Evolutionary conservation across 306 rosid species (phyloP).

Genomic region (Prosopis cineraria): DNA sequence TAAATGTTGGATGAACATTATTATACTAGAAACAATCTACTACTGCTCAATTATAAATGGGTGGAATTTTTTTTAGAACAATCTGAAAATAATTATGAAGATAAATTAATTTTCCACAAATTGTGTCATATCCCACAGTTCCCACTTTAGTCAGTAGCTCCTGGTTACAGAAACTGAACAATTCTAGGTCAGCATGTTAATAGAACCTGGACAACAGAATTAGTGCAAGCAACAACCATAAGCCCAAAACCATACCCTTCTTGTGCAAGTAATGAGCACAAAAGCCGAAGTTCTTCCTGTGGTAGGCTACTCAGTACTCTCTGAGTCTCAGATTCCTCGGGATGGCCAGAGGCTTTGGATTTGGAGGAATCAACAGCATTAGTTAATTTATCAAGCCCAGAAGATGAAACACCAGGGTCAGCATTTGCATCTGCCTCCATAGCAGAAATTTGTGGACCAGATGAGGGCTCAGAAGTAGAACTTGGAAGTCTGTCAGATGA

Average conservation of each 20-base stretch:
- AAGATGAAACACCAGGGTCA: constrained; percentile 60
- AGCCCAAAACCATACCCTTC: constrained; percentile 78
- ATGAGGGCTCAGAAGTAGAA: constrained; percentile 52
- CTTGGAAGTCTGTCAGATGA: constrained; percentile 55
- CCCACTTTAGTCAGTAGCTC: constrained; percentile 14
- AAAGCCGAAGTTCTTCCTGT: constrained; percentile 82
- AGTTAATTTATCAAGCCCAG: constrained; percentile 48
- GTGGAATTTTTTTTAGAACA: background rate
- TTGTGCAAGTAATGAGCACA: constrained; percentile 92
- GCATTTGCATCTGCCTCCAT: constrained; percentile 63
- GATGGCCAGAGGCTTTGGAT: constrained; percentile 52
- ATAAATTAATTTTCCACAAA: background rate
- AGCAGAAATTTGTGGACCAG: constrained; percentile 56
- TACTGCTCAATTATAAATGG: background rate
- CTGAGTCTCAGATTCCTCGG: constrained; percentile 54
- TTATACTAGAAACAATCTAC: background rate
- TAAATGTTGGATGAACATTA: background rate
- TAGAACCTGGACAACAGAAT: constrained; percentile 14
- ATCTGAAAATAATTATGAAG: background rate
- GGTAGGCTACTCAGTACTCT: constrained; percentile 71
- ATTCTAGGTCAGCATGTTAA: constrained; percentile 2
- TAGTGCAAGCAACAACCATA: constrained; percentile 30
- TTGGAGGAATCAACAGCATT: constrained; percentile 54
- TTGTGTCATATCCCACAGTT: constrained; percentile 8
- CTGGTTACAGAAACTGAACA: constrained; percentile 4